Evolutionary conservation across 345 rosid genomes (phyloP).

Genomic region (Lumnitzera racemosa): DNA sequence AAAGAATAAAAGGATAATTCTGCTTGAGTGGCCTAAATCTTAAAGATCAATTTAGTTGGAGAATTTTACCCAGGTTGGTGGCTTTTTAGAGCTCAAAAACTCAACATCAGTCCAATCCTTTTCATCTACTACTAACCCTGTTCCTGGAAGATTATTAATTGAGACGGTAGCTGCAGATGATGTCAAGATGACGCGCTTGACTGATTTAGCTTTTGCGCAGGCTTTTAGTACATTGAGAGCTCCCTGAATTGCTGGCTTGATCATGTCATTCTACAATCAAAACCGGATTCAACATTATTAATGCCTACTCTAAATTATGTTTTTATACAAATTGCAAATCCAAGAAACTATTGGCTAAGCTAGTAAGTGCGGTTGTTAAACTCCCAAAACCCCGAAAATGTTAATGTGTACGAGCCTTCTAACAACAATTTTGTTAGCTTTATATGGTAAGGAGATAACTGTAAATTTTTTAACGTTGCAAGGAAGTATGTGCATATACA

Average conservation of each 20-base stretch:
- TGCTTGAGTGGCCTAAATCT: no score
- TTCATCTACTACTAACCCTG: conserved; percentile 65
- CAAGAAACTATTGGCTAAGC: no score
- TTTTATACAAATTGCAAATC: not conserved
- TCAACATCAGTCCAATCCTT: conserved; percentile 68
- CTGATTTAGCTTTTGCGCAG: conserved; percentile 49
- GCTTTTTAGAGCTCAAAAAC: conserved; percentile 55
- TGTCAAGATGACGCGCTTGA: conserved; percentile 74
- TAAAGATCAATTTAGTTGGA: no score
- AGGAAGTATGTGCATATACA: no score
- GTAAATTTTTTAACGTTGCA: no score
- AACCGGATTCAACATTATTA: not conserved
- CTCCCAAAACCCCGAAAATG: no score
- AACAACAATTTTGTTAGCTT: no score
- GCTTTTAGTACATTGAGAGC: conserved; percentile 69
- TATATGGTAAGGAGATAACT: no score
- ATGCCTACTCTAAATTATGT: not conserved
- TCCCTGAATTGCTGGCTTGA: conserved; percentile 84
- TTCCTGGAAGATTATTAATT: conserved; percentile 46
- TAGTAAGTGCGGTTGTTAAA: no score
- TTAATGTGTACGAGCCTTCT: no score
- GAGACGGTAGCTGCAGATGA: conserved; percentile 87
- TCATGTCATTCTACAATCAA: conserved; percentile 62
- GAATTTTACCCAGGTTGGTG: conserved; percentile 75
- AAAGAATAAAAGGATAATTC: not conserved